Evolutionary conservation across 352 stramenopile genomes (phyloP).

Genomic region (Phytophthora palmivora): DNA sequence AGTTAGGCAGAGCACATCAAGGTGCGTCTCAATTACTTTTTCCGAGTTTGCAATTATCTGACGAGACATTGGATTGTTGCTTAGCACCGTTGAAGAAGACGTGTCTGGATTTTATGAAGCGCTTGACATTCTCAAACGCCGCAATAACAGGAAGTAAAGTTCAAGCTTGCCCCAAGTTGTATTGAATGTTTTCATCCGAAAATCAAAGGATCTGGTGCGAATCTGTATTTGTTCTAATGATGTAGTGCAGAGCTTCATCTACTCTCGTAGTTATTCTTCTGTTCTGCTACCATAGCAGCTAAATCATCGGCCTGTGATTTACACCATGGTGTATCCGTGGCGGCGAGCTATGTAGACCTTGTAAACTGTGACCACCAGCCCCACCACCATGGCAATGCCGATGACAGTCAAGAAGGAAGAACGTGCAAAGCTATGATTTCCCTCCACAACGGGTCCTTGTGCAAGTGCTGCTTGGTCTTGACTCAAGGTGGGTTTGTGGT

Average conservation of each 20-base stretch:
- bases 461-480: slow-evolving; percentile 19
- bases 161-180: not conserved
- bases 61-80: not conserved
- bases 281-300: slow-evolving; percentile 11
- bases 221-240: slow-evolving; percentile 26
- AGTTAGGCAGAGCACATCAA: slow-evolving; percentile 39
- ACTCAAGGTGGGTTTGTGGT: slow-evolving; percentile 41
- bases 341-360: slow-evolving; percentile 64
- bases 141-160: slow-evolving; percentile 45
- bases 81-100: slow-evolving; percentile 72
- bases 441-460: slow-evolving; percentile 13
- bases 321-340: slow-evolving; percentile 54
- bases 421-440: slow-evolving; percentile 21
- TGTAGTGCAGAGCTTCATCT: slow-evolving; percentile 5
- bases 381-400: slow-evolving; percentile 47
- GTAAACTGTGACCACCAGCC: slow-evolving; percentile 56
- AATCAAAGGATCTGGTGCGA: not conserved
- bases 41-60: not conserved
- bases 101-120: slow-evolving; percentile 83
- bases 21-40: slow-evolving; percentile 27
- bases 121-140: slow-evolving; percentile 76
- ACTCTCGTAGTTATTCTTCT: slow-evolving; percentile 9
- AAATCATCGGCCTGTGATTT: slow-evolving; percentile 8
- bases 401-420: slow-evolving; percentile 53
- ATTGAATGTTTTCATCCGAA: not conserved